Conservation (phyloP, 2,329 filamentous ascomycete species). For the Domatiomyces catenatus region DNA sequence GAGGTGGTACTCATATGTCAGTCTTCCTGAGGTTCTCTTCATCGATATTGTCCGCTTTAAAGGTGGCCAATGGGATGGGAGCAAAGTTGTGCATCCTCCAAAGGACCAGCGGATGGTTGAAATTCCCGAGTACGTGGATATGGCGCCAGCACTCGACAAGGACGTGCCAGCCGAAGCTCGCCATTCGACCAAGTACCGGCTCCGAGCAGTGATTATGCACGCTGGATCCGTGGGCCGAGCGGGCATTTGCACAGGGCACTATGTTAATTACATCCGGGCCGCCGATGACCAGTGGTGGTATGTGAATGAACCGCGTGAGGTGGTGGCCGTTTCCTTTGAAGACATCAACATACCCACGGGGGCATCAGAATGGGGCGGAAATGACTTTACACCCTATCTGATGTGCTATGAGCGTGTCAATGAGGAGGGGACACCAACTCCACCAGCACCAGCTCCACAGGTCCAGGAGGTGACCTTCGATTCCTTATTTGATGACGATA, state of each 20-base stretch:
- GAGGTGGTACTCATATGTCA: not conserved
- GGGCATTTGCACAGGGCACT: conserved; percentile 3
- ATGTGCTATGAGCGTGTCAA: conserved; percentile 8
- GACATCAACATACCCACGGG: not conserved
- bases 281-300: conserved; percentile 2
- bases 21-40: conserved; percentile 9
- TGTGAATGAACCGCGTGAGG: conserved; percentile 2
- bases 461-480: not conserved
- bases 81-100: not conserved
- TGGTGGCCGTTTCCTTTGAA: not conserved
- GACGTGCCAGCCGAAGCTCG: not conserved
- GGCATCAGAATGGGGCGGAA: not conserved
- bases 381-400: conserved; percentile 8
- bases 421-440: not conserved
- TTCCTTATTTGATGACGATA: not conserved
- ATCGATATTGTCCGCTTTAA: conserved; percentile 4
- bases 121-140: conserved; percentile 4
- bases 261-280: conserved; percentile 1
- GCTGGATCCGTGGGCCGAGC: not conserved
- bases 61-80: not conserved
- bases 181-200: conserved; percentile 5
- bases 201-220: conserved; percentile 6
- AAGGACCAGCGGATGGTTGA: conserved; percentile 3
- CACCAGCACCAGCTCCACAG: not conserved
- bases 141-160: conserved; percentile 5